Conservation (phyloP, 768 basidiomycete genomes). For the Calocybe indica region DNA sequence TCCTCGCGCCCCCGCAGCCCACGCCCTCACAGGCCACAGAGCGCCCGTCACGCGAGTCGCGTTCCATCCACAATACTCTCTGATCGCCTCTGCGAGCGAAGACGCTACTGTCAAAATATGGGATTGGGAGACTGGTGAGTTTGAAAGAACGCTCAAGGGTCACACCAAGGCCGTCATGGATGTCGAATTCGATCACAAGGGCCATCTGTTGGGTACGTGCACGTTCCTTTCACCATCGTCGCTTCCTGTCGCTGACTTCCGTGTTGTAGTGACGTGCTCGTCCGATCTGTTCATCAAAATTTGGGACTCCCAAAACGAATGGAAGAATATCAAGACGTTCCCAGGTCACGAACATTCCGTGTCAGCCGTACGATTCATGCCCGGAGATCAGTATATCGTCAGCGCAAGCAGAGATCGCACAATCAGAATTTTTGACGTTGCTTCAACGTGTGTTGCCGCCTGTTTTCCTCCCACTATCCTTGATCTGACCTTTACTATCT, state of each 20-base stretch:
- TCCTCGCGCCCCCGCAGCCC: constrained; percentile 78
- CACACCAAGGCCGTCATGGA: constrained; percentile 88
- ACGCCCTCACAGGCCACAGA: constrained; percentile 71
- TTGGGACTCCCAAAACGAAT: constrained; percentile 88
- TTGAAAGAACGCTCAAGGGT: constrained; percentile 86
- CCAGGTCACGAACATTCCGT: constrained; percentile 91
- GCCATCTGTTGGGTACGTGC: constrained; percentile 64
- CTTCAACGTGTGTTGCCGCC: constrained; percentile 59
- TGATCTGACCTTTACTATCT: constrained; percentile 3
- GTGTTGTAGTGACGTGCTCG: constrained; percentile 50
- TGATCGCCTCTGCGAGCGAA: constrained; percentile 81
- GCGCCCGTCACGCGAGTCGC: constrained; percentile 71
- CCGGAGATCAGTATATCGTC: constrained; percentile 77
- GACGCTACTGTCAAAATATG: constrained; percentile 90
- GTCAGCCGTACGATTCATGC: constrained; percentile 80
- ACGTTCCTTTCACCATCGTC: not conserved
- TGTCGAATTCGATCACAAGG: constrained; percentile 85
- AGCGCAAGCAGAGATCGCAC: constrained; percentile 86
- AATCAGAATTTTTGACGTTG: constrained; percentile 81
- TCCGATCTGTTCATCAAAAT: constrained; percentile 89
- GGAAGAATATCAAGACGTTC: constrained; percentile 83
- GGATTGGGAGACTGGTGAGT: constrained; percentile 96
- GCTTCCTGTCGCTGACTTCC: not conserved
- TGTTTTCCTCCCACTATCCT: not conserved
- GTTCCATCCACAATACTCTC: constrained; percentile 82